A percentile compares a stretch with the other conserved stretches of the same genome.
phyloP scores from a whole-genome alignment of 768 basidiomycete genomes.

The Paxillus involutus region DNA sequence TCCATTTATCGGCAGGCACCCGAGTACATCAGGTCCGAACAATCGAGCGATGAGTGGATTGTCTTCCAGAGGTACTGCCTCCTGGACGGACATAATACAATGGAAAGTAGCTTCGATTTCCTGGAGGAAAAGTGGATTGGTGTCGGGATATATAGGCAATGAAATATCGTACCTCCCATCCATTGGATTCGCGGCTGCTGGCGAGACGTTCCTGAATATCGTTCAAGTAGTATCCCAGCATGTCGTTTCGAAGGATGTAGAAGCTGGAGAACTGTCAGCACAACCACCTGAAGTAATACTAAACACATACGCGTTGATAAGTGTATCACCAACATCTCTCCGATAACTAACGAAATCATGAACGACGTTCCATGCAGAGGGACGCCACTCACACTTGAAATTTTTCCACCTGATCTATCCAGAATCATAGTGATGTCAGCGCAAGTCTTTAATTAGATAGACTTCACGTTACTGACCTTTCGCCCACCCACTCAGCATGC shows the following conservation, averaged over 20 bases:
- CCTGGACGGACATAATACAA: constrained; percentile 83
- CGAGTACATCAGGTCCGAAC: constrained; percentile 73
- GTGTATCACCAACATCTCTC: constrained; percentile 82
- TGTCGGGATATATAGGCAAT: background rate
- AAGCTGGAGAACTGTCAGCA: constrained; percentile 48
- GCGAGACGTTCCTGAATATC: constrained; percentile 59
- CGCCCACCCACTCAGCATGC: constrained; percentile 50
- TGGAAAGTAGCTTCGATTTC: constrained; percentile 86
- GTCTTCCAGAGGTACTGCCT: constrained; percentile 70
- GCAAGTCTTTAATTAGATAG: background rate
- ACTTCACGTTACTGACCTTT: constrained; percentile 51
- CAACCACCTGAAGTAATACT: background rate
- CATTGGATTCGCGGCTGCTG: constrained; percentile 39
- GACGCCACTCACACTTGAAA: constrained; percentile 64
- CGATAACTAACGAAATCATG: constrained; percentile 56
- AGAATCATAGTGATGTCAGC: constrained; percentile 8
- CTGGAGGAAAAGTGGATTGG: constrained; percentile 37
- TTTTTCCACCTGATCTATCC: constrained; percentile 73
- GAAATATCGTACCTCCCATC: constrained; percentile 70
- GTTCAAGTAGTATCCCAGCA: constrained; percentile 70
- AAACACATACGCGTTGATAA: constrained; percentile 77
- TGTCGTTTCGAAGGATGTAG: constrained; percentile 83
- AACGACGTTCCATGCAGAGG: background rate
- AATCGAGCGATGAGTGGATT: constrained; percentile 57
- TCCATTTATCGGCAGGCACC: constrained; percentile 63